Evolutionary conservation across 116 monocot species (phyloP).

Genomic region (Papilionanthe hybrid): DNA sequence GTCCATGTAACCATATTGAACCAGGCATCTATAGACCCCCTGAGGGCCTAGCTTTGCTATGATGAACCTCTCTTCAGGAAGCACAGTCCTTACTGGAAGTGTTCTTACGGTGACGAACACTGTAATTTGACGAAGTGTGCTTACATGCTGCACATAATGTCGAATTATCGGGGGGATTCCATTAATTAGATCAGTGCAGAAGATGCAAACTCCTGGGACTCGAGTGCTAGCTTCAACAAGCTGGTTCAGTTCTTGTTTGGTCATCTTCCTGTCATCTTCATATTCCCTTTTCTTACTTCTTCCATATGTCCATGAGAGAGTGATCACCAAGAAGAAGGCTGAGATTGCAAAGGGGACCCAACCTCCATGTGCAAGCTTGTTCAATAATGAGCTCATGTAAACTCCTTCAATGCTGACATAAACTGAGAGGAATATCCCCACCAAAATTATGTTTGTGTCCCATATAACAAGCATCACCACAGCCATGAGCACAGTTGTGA

Average conservation of each 20-base stretch:
- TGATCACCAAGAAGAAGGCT: slow-evolving; percentile 37
- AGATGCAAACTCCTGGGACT: slow-evolving; percentile 50
- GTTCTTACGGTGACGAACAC: slow-evolving; percentile 46
- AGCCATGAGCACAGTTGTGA: slow-evolving; percentile 43
- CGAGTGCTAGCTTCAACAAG: slow-evolving; percentile 15
- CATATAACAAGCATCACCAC: slow-evolving; percentile 55
- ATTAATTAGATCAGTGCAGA: slow-evolving; percentile 60
- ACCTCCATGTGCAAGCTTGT: slow-evolving; percentile 37
- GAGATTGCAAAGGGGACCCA: slow-evolving; percentile 68
- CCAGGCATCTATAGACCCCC: slow-evolving; percentile 53
- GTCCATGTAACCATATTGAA: slow-evolving; percentile 68
- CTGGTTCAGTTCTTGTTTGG: slow-evolving; percentile 22
- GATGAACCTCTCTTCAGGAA: slow-evolving; percentile 37
- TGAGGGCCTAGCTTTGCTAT: slow-evolving; percentile 31
- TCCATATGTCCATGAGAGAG: slow-evolving; percentile 55
- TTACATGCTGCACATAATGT: slow-evolving; percentile 38
- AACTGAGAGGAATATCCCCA: slow-evolving; percentile 16
- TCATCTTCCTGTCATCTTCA: slow-evolving; percentile 32
- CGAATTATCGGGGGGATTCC: slow-evolving; percentile 65
- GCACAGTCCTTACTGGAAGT: slow-evolving; percentile 39
- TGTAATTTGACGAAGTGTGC: slow-evolving; percentile 34
- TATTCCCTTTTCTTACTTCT: slow-evolving; percentile 46
- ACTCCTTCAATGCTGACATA: slow-evolving; percentile 39
- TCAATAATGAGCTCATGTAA: slow-evolving; percentile 45
- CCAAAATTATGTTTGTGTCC: slow-evolving; percentile 30